Base-by-base conservation (phyloP, 768 basidiomycete genomes). In the Gloeophyllum trabeum region DNA sequence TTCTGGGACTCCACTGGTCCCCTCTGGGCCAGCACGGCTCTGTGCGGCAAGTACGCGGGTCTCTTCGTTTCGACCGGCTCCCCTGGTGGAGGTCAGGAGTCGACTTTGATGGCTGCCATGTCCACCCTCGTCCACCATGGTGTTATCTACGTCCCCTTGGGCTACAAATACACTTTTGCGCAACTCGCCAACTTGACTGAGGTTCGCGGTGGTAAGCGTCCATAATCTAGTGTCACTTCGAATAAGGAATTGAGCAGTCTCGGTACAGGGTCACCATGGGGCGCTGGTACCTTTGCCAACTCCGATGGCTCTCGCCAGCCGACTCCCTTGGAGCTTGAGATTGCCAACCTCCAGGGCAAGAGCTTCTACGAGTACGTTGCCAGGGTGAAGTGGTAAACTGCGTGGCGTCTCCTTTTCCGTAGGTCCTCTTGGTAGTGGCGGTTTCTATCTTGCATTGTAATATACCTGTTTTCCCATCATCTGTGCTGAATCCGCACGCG, bases 81-180 rank as follows among this genome's bases (percentile, higher is more conserved):
- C n/a, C 75, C 67, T 7, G 86, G 87, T 43, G 86, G 88, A 45
- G 89, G 89, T n/a, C 88, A 91, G 50, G 82, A 81, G 52, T 46
- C 65, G 3, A 83, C 81, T 3, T 66, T 63, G 36, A 48, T 78
- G 24, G 10, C 53, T 41, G 53, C 63, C 28, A 53, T 86, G 55
- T 73, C 72, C 41, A 75, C 80, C 34, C 53, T 89, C 42, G 56
- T 67, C 5, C 86, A 91, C 56, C 83, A 87, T 43, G 86, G 84
- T n/a, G 72, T 83, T 21, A 61, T 73, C 55, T 84, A 62, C 50
- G 81, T 86, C 2, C 85, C 89, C 0, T 63, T 84, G 35, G 87
- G 87, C 0, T 84, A 84, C 52, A 61, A 65, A n/a, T 51, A 63
- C 44, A 61, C 67, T 2, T 71, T 73, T 45, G 43, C 53, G 1